A percentile compares a stretch with the other conserved stretches of the same genome.
These are phyloP conservation scores for Cochlearia excelsa DNA, from an alignment of 345 rosid species.

Conservation along the genomic window DNA sequence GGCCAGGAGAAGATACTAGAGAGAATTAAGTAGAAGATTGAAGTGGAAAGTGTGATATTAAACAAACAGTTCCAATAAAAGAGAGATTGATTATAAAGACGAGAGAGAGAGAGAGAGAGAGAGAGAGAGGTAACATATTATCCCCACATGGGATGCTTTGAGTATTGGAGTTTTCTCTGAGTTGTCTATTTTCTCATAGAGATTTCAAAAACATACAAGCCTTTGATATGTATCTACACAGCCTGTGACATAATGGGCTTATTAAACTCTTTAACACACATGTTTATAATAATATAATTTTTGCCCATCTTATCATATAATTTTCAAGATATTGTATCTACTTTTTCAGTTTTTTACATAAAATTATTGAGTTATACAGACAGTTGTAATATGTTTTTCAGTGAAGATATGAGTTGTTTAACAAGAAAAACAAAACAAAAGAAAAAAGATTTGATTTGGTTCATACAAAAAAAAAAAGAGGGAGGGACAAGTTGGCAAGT, in stretches of 20 bases:
- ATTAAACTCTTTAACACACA: slow-evolving; percentile 3
- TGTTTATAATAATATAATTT: background rate
- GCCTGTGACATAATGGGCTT: slow-evolving; percentile 38
- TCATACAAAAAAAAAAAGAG: background rate
- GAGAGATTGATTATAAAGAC: slow-evolving; percentile 24
- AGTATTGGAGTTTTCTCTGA: slow-evolving; percentile 37
- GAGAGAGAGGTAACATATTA: slow-evolving; percentile 17
- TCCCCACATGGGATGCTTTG: slow-evolving; percentile 42
- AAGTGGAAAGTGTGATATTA: background rate
- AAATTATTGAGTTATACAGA: slow-evolving; percentile 28
- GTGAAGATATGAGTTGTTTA: slow-evolving; percentile 21
- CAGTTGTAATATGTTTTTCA: slow-evolving; percentile 23
- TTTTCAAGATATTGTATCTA: slow-evolving; percentile 23
- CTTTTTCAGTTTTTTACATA: slow-evolving; percentile 26
- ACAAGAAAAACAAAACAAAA: background rate
- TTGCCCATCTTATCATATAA: slow-evolving; percentile 29
- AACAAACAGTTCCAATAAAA: slow-evolving; percentile 17
- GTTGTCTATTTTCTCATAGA: slow-evolving; percentile 40
- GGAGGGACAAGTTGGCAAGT: slow-evolving; percentile 29
- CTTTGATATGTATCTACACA: slow-evolving; percentile 25
- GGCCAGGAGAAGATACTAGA: slow-evolving; percentile 17
- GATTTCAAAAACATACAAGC: slow-evolving; percentile 20
- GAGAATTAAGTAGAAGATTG: slow-evolving; percentile 18
- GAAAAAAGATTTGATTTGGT: background rate
- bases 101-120: slow-evolving; percentile 23